These are phyloP conservation scores for Didymella segeticola DNA, from an alignment of 2,329 filamentous ascomycete species.

Conservation along the genomic window DNA sequence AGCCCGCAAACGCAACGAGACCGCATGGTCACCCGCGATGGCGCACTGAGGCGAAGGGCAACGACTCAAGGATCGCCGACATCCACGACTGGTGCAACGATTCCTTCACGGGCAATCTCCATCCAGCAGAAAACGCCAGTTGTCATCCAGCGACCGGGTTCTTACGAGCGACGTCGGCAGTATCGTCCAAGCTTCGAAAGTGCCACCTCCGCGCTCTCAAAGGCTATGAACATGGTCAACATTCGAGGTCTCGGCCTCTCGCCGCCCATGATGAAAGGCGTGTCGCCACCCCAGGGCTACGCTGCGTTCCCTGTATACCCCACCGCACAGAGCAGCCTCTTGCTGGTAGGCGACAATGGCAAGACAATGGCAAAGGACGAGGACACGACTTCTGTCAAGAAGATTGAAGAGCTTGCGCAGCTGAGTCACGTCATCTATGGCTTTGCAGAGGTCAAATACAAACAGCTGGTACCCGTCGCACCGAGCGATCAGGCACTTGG, in stretches of 20 bases:
- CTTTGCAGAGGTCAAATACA: constrained; percentile 98
- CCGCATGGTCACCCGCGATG: constrained; percentile 59
- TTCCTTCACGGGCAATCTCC: constrained; percentile 76
- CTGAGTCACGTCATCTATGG: constrained; percentile 96
- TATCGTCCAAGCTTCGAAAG: constrained; percentile 77
- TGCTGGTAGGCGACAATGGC: constrained; percentile 67
- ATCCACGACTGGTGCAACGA: constrained; percentile 72
- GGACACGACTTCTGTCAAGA: constrained; percentile 77
- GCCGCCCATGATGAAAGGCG: constrained; percentile 64
- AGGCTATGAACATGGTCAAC: constrained; percentile 93
- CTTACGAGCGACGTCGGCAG: constrained; percentile 79
- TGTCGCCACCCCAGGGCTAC: constrained; percentile 77
- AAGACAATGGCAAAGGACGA: constrained; percentile 73
- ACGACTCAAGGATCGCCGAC: constrained; percentile 78
- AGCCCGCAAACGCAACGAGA: constrained; percentile 68
- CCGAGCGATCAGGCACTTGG: constrained; percentile 76
- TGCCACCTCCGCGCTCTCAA: constrained; percentile 89
- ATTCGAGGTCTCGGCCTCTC: constrained; percentile 74
- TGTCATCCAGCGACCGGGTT: constrained; percentile 74
- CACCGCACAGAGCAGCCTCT: constrained; percentile 72
- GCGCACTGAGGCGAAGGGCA: constrained; percentile 73
- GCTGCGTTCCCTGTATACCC: constrained; percentile 87
- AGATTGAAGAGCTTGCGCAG: constrained; percentile 90
- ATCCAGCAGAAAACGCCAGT: constrained; percentile 70
- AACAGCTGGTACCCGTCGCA: constrained; percentile 88